Evolutionary conservation across 2,329 filamentous ascomycete genomes (phyloP).

Genomic region (Massarina eburnea): DNA sequence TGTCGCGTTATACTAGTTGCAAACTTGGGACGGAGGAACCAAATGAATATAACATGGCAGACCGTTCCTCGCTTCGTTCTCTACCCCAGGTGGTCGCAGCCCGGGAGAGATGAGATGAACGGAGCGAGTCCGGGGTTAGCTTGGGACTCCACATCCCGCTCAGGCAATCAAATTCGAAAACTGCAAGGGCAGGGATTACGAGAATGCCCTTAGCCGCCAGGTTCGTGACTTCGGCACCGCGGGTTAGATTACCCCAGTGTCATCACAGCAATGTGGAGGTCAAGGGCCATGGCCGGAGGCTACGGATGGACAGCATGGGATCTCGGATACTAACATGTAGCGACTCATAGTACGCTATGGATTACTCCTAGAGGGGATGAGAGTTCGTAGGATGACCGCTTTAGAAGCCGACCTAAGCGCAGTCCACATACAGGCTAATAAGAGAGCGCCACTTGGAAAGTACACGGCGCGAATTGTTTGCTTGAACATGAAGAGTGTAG

Average conservation of each 20-base stretch:
- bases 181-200: slow-evolving; percentile 27
- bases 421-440: slow-evolving; percentile 33
- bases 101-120: background rate
- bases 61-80: slow-evolving; percentile 6
- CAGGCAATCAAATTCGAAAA: slow-evolving; percentile 30
- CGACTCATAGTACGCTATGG: background rate
- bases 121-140: slow-evolving; percentile 24
- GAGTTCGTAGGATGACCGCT: background rate
- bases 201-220: slow-evolving; percentile 17
- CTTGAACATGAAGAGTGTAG: slow-evolving; percentile 15
- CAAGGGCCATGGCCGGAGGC: slow-evolving; percentile 21
- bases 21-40: slow-evolving; percentile 3
- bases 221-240: slow-evolving; percentile 24
- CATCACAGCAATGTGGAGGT: slow-evolving; percentile 11
- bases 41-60: slow-evolving; percentile 19
- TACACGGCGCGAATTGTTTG: slow-evolving; percentile 14
- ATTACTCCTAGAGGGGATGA: too few relatives aligned
- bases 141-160: slow-evolving; percentile 36
- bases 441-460: slow-evolving; percentile 15
- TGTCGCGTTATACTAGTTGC: background rate
- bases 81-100: slow-evolving; percentile 27
- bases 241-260: slow-evolving; percentile 32
- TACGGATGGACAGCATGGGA: slow-evolving; percentile 13
- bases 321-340: too few relatives aligned
- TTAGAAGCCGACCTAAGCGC: background rate